These are phyloP conservation scores for Thalassia testudinum DNA, from an alignment of 116 monocot genomes.

Conservation along the genomic window DNA sequence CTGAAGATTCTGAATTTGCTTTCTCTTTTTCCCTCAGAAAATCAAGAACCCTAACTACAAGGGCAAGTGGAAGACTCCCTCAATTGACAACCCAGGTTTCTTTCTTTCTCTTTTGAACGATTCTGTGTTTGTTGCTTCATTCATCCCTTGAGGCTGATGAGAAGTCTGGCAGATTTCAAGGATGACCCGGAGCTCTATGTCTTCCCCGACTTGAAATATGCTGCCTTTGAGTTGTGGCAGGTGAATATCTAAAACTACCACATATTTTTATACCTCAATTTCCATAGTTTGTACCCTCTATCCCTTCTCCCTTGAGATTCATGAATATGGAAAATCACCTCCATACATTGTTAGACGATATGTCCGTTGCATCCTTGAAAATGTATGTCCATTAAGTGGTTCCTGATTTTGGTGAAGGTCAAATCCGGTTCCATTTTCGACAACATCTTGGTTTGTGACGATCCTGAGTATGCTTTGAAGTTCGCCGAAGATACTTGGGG, in stretches of 20 bases:
- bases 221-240: slow-evolving; percentile 83
- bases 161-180: slow-evolving; percentile 41
- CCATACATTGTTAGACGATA: too few relatives aligned
- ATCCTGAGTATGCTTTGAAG: slow-evolving; percentile 50
- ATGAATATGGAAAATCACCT: neutral
- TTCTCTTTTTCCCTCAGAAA: slow-evolving; percentile 16
- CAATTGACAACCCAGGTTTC: slow-evolving; percentile 60
- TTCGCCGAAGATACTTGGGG: slow-evolving; percentile 54
- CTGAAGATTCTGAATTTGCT: neutral
- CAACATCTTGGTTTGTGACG: slow-evolving; percentile 55
- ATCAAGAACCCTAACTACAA: slow-evolving; percentile 57
- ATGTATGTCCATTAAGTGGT: too few relatives aligned
- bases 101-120: neutral
- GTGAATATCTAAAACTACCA: slow-evolving; percentile 18
- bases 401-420: slow-evolving; percentile 18
- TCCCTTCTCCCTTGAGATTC: neutral
- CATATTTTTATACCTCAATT: neutral
- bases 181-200: slow-evolving; percentile 63
- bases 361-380: too few relatives aligned
- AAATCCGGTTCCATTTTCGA: slow-evolving; percentile 68
- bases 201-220: slow-evolving; percentile 52
- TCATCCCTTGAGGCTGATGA: neutral
- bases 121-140: too few relatives aligned
- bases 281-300: neutral
- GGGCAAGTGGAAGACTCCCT: slow-evolving; percentile 64